Base-by-base conservation (phyloP, 192 early-diverging fungal genomes). In the Coemansia sp. region DNA sequence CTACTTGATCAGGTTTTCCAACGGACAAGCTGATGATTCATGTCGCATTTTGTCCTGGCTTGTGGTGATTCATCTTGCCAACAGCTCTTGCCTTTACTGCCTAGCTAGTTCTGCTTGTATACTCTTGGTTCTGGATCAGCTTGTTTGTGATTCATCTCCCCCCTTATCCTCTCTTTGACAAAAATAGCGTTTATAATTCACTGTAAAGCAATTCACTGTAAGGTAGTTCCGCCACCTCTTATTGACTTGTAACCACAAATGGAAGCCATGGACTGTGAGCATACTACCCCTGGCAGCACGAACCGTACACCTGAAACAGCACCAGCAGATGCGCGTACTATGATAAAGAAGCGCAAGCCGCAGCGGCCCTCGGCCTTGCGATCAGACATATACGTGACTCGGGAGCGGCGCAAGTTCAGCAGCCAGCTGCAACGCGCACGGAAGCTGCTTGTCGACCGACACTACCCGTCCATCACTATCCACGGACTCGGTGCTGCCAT, bases 401-500 rank as follows among this genome's bases (percentile, higher is more conserved):
- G 78, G 7, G 87, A 86, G 42, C 86, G 86, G 9, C 68, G 68
- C 55, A 82, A 75, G 52, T 84, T 89, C 67, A 71, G 65, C 55
- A 79, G 83, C 30, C 87, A 85, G 40, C 69, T 90, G 25, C 79
- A 73, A 10, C 79, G 87, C 15, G 87, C 86, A 1, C 87, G 88
- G 23, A 89, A 81, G 67, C 74, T 90, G 6, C 65, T 94, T 10
- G 61, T 87, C 44, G 70, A 86, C 57, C 79, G 85, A 40, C 82
- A 85, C 52, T 86, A 72, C 22, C 79, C 85, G 1, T 72, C 65
- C 19, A 83, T 94, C 6, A 86, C 84, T 6, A 82, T 94, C 23
- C 92, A 93, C 59, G 92, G 88, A 20, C 82, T 94, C 40, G 91
- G 92, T 28, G 87, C 89, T 17, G 86, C 89, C 17, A 87, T 93